Base-by-base conservation (phyloP, 2,329 filamentous ascomycete species). In the Hypomyces perniciosus region DNA sequence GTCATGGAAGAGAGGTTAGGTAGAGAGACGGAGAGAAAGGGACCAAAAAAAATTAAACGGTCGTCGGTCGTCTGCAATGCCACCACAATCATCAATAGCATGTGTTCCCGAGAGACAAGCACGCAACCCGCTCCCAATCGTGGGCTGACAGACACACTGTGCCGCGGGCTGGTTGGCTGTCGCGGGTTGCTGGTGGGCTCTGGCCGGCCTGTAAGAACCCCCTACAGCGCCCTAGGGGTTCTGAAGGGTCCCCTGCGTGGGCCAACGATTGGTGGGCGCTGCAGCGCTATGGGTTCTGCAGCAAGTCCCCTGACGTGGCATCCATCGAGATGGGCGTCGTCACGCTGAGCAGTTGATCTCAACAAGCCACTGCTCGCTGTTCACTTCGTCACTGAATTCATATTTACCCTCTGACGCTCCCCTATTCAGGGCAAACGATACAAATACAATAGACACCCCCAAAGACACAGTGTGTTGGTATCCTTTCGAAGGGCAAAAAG, bases 11-110 rank as follows among this genome's bases (percentile, higher is more conserved):
- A 31, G 28, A 29, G 13, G 6, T n/a, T 26, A 42, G 39, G 20
- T 10, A 42, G 39, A 26, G n/a, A 26, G 13, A 42, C 39, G 39
- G 39, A 26, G 39, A 42, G 37, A 30, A 39, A 37, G 45, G 34
- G 38, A 48, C 42, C 41, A 50, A 6, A 8, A 27, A 43, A 43
- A 43, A 30, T 33, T 46, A 35, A 35, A 50, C 39, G 30, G 20
- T 20, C 20, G 20, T 37, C 28, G 37, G 44, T 42, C 44, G 29
- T 31, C 27, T 39, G 50, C 44, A 38, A 38, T 26, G 13, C 12
- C 20, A 37, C 30, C 51, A 50, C 51, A 46, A 46, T 46, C 51
- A 53, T 40, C 51, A 46, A 53, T 30, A 46, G 34, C 13, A 8
- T 44, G 28, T 26, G 29, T 12, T 30, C 33, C 8, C 31, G 26